A percentile compares a stretch with the other conserved stretches of the same genome.
These are phyloP conservation scores for Coemansia sp. DNA, from an alignment of 192 early-diverging fungal species.

Conservation along the genomic window DNA sequence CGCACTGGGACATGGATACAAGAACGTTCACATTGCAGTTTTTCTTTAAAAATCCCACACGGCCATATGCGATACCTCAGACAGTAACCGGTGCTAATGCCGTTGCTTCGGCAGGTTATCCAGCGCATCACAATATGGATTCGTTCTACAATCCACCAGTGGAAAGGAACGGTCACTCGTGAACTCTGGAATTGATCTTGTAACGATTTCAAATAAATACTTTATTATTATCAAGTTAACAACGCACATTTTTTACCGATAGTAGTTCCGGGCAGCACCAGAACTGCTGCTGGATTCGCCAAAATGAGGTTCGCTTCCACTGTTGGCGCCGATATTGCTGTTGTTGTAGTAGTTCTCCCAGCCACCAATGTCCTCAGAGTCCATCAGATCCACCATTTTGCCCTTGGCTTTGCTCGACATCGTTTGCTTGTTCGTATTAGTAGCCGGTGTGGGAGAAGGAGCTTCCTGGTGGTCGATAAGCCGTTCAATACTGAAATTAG, in stretches of 20 bases:
- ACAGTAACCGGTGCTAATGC: conserved; percentile 25
- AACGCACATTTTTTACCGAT: too few relatives aligned
- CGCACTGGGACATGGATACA: conserved; percentile 91
- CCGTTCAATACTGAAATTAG: neutral
- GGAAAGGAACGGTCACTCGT: neutral
- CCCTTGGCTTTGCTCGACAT: conserved; percentile 52
- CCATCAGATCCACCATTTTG: conserved; percentile 42
- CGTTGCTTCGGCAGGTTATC: neutral
- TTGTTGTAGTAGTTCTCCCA: conserved; percentile 12
- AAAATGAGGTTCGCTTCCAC: neutral
- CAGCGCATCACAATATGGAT: neutral
- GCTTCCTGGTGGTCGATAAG: conserved; percentile 8
- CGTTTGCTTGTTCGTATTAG: neutral
- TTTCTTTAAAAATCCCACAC: conserved; percentile 61
- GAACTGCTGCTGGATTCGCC: neutral
- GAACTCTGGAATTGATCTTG: too few relatives aligned
- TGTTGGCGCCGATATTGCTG: conserved; percentile 11
- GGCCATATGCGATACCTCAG: neutral
- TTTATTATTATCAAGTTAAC: too few relatives aligned
- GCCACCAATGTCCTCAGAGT: neutral
- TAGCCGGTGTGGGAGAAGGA: neutral
- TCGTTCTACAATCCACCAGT: neutral
- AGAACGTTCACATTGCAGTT: conserved; percentile 88
- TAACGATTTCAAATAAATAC: neutral
- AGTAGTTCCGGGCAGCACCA: neutral